These are phyloP conservation scores for Diplodia intermedia DNA, from an alignment of 2,329 filamentous ascomycete species.

Conservation along the genomic window DNA sequence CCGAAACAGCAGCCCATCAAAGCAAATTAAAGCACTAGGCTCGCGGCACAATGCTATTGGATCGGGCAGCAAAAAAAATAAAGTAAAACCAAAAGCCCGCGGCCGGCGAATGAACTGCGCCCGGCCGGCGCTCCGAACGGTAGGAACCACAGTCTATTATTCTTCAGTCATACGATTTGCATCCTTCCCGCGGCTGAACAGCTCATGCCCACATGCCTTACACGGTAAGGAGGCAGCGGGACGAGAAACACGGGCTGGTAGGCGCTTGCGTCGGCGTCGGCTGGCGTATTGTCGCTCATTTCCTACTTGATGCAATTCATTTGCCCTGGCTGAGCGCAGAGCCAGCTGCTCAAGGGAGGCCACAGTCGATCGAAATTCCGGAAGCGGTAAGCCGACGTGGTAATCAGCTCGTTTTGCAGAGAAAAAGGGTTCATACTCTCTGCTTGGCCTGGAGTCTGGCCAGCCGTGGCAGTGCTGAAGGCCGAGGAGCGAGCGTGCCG, in stretches of 20 bases:
- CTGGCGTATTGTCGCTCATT: neutral
- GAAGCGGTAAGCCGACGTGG: constrained; percentile 22
- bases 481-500: neutral
- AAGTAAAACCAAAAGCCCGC: neutral
- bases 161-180: constrained; percentile 13
- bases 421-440: constrained; percentile 7
- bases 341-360: neutral
- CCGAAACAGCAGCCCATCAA: neutral
- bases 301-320: neutral
- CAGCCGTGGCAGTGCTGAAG: neutral
- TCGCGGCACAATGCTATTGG: constrained; percentile 1
- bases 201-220: neutral
- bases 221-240: neutral
- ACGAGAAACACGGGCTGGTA: neutral
- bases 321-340: neutral
- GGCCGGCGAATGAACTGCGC: neutral
- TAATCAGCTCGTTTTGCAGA: constrained; percentile 2
- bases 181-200: neutral
- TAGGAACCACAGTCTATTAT: neutral
- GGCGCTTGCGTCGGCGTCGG: neutral
- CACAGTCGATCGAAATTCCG: constrained; percentile 31
- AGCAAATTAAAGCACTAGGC: neutral
- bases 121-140: neutral
- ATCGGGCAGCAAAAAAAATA: neutral
- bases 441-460: neutral